Base-by-base conservation (phyloP, 129 eudicot species). In the Apium graveolens region DNA sequence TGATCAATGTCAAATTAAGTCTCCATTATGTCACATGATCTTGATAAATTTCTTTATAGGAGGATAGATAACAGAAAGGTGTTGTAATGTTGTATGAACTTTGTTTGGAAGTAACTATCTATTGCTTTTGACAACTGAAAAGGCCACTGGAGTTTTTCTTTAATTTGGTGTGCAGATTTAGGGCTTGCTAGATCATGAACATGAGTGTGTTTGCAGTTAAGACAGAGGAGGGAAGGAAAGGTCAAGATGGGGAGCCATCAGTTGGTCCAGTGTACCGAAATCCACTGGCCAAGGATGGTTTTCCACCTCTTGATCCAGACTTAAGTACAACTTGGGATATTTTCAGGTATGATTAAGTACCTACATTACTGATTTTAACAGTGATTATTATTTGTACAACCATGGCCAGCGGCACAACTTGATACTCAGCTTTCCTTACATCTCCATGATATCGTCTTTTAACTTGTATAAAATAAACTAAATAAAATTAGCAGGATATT, bases 261-360 rank as follows among this genome's bases (percentile, higher is more conserved):
- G 84, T 96, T 21, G 99, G 99, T 66, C 99, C 99, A 3, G 78
- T 87, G 20, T 89, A 88, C 57, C 86, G 99, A 27, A 96, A 87
- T 84, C 87, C 71, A 44, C 78, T 96, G 11, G 84, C 97, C 3
- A 79, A 90, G 81, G 84, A 90, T 80, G 92, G 69, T 29, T 96
- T 90, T 53, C 99, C 99, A 1, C 87, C 97, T 48, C 81, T 86
- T 76, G 91, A 92, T 80, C 78, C 88, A 46, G 75, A 82, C 13
- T 39, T 87, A 24, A 75, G 79, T 70, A 88, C 97, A 46, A 75
- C 92, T 81, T 96, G 99, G 99, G 91, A 92, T 37, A 81, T 90
- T 38, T 96, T 90, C 87, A 89, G 91, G 99, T 96, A 11, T 63
- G 11, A 31, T 29, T 14, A 20, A 60, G 17, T 62, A 9, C 55